These are phyloP conservation scores for Babesia ovis DNA, from an alignment of 169 alveolate genomes.

Conservation along the genomic window DNA sequence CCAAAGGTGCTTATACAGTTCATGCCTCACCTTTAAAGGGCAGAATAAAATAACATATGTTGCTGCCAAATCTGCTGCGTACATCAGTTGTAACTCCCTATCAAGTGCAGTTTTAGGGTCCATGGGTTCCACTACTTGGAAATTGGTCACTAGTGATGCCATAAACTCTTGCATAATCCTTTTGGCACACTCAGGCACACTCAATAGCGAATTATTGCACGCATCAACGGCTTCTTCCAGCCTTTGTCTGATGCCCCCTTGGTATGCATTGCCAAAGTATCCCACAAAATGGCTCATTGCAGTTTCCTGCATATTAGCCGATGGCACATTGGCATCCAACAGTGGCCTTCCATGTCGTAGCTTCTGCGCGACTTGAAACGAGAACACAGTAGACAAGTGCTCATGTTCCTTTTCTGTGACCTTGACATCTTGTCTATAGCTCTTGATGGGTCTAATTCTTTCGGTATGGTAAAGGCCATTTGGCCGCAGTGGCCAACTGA, in stretches of 20 bases:
- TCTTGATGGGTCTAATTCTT: background rate
- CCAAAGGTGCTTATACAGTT: constrained; percentile 58
- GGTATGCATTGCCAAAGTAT: constrained; percentile 34
- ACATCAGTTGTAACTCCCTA: constrained; percentile 45
- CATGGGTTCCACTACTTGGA: constrained; percentile 30
- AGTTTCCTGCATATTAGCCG: constrained; percentile 48
- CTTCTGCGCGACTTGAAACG: constrained; percentile 68
- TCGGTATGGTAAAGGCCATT: background rate
- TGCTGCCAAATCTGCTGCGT: constrained; percentile 64
- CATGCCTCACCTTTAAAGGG: constrained; percentile 27
- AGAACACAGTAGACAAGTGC: constrained; percentile 41
- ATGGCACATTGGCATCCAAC: constrained; percentile 38
- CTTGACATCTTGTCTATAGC: background rate
- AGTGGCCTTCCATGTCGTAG: constrained; percentile 58
- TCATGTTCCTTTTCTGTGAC: background rate
- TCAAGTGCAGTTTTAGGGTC: constrained; percentile 30
- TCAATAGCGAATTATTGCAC: constrained; percentile 5
- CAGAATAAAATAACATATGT: constrained; percentile 49
- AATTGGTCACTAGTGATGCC: constrained; percentile 22
- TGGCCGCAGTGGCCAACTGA: background rate
- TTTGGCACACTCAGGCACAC: constrained; percentile 32
- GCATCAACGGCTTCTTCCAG: constrained; percentile 19
- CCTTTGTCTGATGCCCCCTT: constrained; percentile 5
- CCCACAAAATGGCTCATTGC: constrained; percentile 54
- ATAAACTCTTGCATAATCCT: constrained; percentile 42